Evolutionary conservation across 495 filamentous ascomycete genomes (phyloP).

Genomic region (Lineolata rhizophorae): DNA sequence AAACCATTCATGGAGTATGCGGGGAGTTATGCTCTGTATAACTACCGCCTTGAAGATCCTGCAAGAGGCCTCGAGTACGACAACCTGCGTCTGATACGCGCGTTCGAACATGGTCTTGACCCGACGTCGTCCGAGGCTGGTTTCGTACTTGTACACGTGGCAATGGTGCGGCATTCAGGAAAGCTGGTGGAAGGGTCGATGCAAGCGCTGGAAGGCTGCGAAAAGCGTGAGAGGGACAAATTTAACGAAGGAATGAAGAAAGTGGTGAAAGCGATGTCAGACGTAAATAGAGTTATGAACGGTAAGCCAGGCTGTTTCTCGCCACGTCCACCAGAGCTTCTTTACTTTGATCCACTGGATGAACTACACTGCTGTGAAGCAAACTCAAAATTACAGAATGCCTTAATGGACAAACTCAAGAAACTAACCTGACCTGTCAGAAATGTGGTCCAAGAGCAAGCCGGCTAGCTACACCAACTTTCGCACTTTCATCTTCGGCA

Average conservation of each 20-base stretch:
- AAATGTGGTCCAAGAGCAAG: slow-evolving; percentile 72
- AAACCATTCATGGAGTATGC: slow-evolving; percentile 93
- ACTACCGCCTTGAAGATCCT: slow-evolving; percentile 53
- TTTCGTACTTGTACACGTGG: slow-evolving; percentile 38
- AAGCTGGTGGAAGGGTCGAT: slow-evolving; percentile 46
- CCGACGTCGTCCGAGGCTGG: slow-evolving; percentile 76
- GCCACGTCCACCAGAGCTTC: not conserved
- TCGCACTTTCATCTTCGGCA: slow-evolving; percentile 87
- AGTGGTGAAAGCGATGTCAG: slow-evolving; percentile 38
- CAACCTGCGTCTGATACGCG: slow-evolving; percentile 69
- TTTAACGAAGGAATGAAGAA: slow-evolving; percentile 43
- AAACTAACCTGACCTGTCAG: slow-evolving; percentile 15
- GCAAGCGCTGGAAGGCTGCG: slow-evolving; percentile 37
- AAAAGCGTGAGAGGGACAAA: slow-evolving; percentile 22
- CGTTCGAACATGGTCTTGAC: slow-evolving; percentile 72
- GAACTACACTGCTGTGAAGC: not conserved
- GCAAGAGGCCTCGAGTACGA: slow-evolving; percentile 42
- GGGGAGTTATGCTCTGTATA: slow-evolving; percentile 76
- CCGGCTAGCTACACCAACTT: slow-evolving; percentile 60
- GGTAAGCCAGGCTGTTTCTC: slow-evolving; percentile 21
- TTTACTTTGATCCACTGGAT: not conserved
- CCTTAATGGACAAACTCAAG: not conserved
- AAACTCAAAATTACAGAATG: slow-evolving; percentile 6
- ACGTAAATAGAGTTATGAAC: slow-evolving; percentile 63
- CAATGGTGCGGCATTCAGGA: slow-evolving; percentile 51